Percentiles rank a stretch among this genome's conserved stretches.
Conservation (phyloP, 2,329 filamentous ascomycete species). For the Ambrosiella beaveri region DNA sequence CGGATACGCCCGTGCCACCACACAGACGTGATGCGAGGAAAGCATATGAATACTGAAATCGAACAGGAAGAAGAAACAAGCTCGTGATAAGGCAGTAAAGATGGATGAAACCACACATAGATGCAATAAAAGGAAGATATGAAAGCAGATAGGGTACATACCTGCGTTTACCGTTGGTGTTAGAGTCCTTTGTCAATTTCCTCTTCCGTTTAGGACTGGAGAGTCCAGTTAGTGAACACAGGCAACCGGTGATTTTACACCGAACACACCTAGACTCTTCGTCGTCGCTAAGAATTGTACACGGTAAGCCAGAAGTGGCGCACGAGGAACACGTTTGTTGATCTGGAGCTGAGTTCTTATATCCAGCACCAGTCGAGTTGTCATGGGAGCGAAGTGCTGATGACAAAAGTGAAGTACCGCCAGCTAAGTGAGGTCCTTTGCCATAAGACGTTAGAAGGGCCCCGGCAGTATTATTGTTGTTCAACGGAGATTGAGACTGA, state of each 20-base stretch:
- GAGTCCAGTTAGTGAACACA: slow-evolving; percentile 57
- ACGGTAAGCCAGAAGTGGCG: slow-evolving; percentile 54
- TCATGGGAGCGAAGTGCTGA: slow-evolving; percentile 1
- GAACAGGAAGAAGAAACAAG: not conserved
- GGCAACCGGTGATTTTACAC: slow-evolving; percentile 60
- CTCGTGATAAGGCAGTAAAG: not conserved
- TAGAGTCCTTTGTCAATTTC: slow-evolving; percentile 43
- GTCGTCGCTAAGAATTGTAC: slow-evolving; percentile 52
- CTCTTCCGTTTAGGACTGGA: slow-evolving; percentile 60
- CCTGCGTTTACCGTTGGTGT: slow-evolving; percentile 20
- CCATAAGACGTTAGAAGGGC: not conserved
- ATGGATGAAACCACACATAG: not conserved
- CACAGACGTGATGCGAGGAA: slow-evolving; percentile 3
- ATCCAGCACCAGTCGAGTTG: not conserved
- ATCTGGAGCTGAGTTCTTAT: slow-evolving; percentile 16
- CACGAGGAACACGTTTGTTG: slow-evolving; percentile 51
- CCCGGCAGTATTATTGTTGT: not conserved
- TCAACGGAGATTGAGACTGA: not conserved
- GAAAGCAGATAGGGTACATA: not conserved
- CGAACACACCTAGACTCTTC: slow-evolving; percentile 55
- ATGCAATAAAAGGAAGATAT: not conserved
- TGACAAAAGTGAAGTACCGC: not conserved
- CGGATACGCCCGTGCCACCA: slow-evolving; percentile 4
- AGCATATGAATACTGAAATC: not conserved
- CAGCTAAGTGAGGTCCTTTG: slow-evolving; percentile 17